Conservation (phyloP, 2,329 filamentous ascomycete genomes). For the Cladosporium velox region DNA sequence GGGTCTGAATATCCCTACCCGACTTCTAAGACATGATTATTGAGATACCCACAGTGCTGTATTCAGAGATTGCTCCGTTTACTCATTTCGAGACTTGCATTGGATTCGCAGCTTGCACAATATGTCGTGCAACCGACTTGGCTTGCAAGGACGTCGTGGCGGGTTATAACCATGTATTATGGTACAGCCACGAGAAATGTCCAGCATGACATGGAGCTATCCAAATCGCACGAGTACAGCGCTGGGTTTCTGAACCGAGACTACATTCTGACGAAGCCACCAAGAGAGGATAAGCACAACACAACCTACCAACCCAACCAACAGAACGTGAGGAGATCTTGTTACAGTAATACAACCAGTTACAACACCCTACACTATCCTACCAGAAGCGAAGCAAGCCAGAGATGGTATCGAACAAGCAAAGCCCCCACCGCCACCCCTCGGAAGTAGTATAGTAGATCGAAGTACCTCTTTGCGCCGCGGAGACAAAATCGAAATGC, state of each 20-base stretch:
- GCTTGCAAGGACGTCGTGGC: too few species aligned
- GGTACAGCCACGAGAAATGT: too few species aligned
- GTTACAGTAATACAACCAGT: neutral
- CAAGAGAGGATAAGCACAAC: too few species aligned
- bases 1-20: neutral
- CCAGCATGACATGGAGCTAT: too few species aligned
- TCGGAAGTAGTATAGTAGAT: neutral
- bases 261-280: too few species aligned
- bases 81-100: too few species aligned
- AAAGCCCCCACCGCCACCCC: neutral
- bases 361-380: neutral
- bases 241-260: too few species aligned
- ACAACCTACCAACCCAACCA: too few species aligned
- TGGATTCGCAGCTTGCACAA: too few species aligned
- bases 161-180: too few species aligned
- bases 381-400: neutral
- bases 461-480: neutral
- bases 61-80: neutral
- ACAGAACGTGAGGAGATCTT: neutral
- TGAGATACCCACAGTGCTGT: neutral
- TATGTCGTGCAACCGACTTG: too few species aligned
- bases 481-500: neutral
- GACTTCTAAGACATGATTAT: neutral
- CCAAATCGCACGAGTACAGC: too few species aligned
- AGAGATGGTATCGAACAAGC: neutral